phyloP scores from a whole-genome alignment of 2,329 filamentous ascomycete genomes.

The Fusarium bulbicola region DNA sequence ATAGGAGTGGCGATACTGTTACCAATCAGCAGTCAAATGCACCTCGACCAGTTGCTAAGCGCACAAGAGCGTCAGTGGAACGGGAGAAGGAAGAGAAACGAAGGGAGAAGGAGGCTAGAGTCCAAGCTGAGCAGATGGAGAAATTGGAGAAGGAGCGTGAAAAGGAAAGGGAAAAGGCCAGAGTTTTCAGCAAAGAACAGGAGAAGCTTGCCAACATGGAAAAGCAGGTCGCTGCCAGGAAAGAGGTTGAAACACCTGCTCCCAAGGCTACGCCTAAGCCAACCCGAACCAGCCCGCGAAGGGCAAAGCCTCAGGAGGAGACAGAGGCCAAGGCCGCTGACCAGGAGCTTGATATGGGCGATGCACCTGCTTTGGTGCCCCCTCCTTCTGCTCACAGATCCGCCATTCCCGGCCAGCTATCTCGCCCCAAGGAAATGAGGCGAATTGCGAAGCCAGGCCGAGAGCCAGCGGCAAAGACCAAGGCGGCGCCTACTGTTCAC shows the following conservation, averaged over 20 bases:
- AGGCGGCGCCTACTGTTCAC: slow-evolving; percentile 70
- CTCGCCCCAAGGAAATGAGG: slow-evolving; percentile 63
- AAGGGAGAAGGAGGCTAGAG: slow-evolving; percentile 71
- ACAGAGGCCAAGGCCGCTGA: slow-evolving; percentile 38
- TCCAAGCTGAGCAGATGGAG: slow-evolving; percentile 66
- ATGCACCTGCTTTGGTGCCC: slow-evolving; percentile 64
- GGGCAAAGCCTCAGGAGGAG: slow-evolving; percentile 51
- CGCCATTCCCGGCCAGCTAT: slow-evolving; percentile 56
- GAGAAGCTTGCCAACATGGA: slow-evolving; percentile 64
- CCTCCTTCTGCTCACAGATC: slow-evolving; percentile 68
- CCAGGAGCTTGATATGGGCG: slow-evolving; percentile 65
- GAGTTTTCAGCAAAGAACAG: slow-evolving; percentile 66
- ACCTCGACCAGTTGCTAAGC: slow-evolving; percentile 54
- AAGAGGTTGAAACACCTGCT: slow-evolving; percentile 58
- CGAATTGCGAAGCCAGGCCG: slow-evolving; percentile 71
- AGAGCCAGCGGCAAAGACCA: slow-evolving; percentile 65
- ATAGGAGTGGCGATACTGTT: slow-evolving; percentile 25
- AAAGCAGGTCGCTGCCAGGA: slow-evolving; percentile 61
- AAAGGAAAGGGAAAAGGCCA: slow-evolving; percentile 75
- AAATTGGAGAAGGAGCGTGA: slow-evolving; percentile 74
- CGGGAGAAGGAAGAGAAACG: slow-evolving; percentile 72
- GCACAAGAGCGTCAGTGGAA: slow-evolving; percentile 67
- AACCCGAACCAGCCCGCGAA: slow-evolving; percentile 62
- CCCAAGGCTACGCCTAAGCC: slow-evolving; percentile 55
- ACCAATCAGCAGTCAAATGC: slow-evolving; percentile 50